Evolutionary conservation across 2,329 filamentous ascomycete species (phyloP).

Genomic region (Zymoseptoria crescenta): DNA sequence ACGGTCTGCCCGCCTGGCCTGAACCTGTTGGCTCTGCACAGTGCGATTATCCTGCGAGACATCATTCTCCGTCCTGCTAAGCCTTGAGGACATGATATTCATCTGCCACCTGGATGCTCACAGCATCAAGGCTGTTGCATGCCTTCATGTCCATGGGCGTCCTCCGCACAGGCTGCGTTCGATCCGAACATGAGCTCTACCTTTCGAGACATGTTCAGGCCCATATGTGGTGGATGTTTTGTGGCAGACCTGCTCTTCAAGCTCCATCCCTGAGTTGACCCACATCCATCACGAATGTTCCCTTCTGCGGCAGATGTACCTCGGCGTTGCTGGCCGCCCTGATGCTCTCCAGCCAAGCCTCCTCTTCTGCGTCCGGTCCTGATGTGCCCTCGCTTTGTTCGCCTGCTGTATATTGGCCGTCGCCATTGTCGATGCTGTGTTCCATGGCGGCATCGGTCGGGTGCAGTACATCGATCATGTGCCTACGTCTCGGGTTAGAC

Average conservation of each 20-base stretch:
- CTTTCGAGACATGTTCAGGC: background rate
- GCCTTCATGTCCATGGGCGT: background rate
- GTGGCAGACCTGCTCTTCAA: background rate
- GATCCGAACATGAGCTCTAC: background rate
- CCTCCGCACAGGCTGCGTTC: background rate
- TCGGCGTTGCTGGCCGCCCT: slow-evolving; percentile 17
- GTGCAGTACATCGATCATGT: slow-evolving; percentile 44
- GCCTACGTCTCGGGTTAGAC: slow-evolving; percentile 27
- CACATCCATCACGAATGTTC: slow-evolving; percentile 23
- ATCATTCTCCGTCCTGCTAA: background rate
- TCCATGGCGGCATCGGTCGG: slow-evolving; percentile 31
- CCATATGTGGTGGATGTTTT: background rate
- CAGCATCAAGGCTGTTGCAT: background rate
- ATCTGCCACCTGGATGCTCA: background rate
- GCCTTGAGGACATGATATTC: background rate
- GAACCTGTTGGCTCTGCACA: background rate
- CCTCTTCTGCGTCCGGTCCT: slow-evolving; percentile 20
- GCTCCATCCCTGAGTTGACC: slow-evolving; percentile 1
- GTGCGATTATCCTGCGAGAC: background rate
- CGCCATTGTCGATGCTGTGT: slow-evolving; percentile 11
- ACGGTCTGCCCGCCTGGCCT: background rate
- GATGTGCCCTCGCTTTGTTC: background rate
- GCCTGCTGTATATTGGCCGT: background rate
- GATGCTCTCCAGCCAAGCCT: slow-evolving; percentile 27
- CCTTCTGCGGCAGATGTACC: slow-evolving; percentile 22